Evolutionary conservation across 139 green algal species (phyloP), one percentile per base, ranked within the genome.

Genomic region (Protoeuglena noctilucae): DNA sequence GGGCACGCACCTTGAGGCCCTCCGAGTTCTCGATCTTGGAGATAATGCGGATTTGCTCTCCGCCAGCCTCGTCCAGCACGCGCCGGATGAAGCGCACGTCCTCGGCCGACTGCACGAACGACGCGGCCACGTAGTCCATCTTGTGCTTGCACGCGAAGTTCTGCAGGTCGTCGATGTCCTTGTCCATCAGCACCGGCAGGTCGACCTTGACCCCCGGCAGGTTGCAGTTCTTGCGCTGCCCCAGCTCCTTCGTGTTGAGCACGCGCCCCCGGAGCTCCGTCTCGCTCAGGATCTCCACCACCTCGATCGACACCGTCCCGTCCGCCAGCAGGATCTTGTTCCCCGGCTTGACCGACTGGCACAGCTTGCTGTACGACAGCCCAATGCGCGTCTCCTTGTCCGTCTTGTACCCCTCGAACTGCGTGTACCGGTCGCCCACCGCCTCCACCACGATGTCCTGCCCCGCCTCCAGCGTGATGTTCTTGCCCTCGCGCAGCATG

Each of bases 1-100:
- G 46, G 46, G 21, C n/a, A n/a, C n/a, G n/a, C n/a, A n/a, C n/a
- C n/a, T n/a, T n/a, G 19, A 85, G 58, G 1, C 66, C 77, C 26
- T 71, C 74, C 60, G 73, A 58, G 61, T 84, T 84, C 64, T 87
- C 78, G 48, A 87, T 81, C 67, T 87, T 87, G 60, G 55, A 67
- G 49, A 86, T 86, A 64, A 86, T 86, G 54, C 77, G 69, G 23
- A 86, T 56, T 19, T 40, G n/a, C n/a, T 60, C 14, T 4, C 76
- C 73, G 31, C 70, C 73, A 23, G 40, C 64, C 4, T 72, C 56
- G 51, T 72, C 65, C 48, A 84, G 69, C 54, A 81, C 64, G 6
- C 56, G 24, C 3, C 75, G 70, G 52, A 87, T 83, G 64, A 74
- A 70, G 1, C 39, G n/a, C 23, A 77, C 39, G 56, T 77, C 69